Evolutionary conservation across 371 early-diverging fungal genomes (phyloP).

Genomic region (Mucor plumbeus): DNA sequence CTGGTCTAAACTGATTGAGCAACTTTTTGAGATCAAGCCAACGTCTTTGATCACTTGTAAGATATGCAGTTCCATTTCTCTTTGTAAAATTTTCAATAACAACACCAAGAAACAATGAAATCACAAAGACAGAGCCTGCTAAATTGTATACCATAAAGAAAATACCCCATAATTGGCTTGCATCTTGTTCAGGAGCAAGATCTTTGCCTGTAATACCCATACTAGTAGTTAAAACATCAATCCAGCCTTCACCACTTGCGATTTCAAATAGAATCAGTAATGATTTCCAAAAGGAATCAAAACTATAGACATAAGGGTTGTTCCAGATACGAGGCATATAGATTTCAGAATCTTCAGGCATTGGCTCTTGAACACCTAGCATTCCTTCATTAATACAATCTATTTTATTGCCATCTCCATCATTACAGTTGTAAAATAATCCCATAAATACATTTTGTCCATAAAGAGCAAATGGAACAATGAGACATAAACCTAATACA

Average conservation of each 20-base stretch:
- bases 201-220: constrained; percentile 64
- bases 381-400: constrained; percentile 52
- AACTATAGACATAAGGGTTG: constrained; percentile 71
- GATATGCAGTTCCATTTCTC: constrained; percentile 66
- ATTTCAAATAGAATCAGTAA: constrained; percentile 70
- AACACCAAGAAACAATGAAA: constrained; percentile 72
- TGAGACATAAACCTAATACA: constrained; percentile 56
- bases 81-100: constrained; percentile 71
- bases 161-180: constrained; percentile 61
- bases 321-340: constrained; percentile 68
- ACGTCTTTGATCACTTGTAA: constrained; percentile 71
- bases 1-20: constrained; percentile 63
- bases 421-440: constrained; percentile 64
- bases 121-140: constrained; percentile 67
- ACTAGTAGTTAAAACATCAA: constrained; percentile 63
- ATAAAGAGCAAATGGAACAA: constrained; percentile 74
- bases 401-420: constrained; percentile 35
- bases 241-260: constrained; percentile 77
- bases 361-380: constrained; percentile 39
- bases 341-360: constrained; percentile 40
- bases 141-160: constrained; percentile 72
- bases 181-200: constrained; percentile 48
- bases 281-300: constrained; percentile 66
- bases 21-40: constrained; percentile 76
- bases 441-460: constrained; percentile 70